Percentiles rank a stretch among this genome's conserved stretches.
These are phyloP conservation scores for Auxenochlorella pyrenoidosa DNA, from an alignment of 139 green algal species.

Conservation along the genomic window DNA sequence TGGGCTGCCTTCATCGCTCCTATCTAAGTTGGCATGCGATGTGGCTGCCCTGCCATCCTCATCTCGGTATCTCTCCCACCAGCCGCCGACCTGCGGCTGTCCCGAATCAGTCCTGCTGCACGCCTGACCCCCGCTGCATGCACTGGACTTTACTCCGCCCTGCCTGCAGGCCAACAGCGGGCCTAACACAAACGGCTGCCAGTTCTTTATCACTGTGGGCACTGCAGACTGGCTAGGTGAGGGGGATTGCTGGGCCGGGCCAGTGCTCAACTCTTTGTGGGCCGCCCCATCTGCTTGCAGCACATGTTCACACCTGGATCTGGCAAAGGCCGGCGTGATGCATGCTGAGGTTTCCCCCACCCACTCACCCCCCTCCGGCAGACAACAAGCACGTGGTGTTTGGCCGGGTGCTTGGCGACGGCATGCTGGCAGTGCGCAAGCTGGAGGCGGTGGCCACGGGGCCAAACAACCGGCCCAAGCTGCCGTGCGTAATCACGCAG, in stretches of 20 bases:
- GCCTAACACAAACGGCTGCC: constrained; percentile 88
- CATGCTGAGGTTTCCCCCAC: too few species aligned
- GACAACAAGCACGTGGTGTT: constrained; percentile 98
- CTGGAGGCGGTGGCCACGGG: constrained; percentile 92
- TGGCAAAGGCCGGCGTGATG: too few species aligned
- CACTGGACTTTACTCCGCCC: neutral
- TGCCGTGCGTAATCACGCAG: constrained; percentile 86
- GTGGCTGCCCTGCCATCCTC: neutral
- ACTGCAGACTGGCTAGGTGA: constrained; percentile 26
- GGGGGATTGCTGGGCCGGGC: neutral
- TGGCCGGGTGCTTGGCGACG: constrained; percentile 86
- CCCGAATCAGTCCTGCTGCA: too few species aligned
- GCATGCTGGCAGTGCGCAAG: constrained; percentile 92
- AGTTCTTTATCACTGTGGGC: constrained; percentile 96
- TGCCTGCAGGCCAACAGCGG: constrained; percentile 81
- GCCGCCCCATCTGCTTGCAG: neutral
- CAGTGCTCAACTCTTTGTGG: neutral
- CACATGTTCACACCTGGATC: neutral
- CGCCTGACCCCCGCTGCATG: neutral
- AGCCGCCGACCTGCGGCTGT: neutral
- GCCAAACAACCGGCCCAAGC: constrained; percentile 87
- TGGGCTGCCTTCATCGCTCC: too few species aligned
- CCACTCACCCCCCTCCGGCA: neutral
- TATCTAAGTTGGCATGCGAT: too few species aligned
- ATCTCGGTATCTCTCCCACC: neutral